Percentiles rank a stretch among this genome's conserved stretches.
Conservation (phyloP, 495 filamentous ascomycete genomes). For the Polyplosphaeria fusca region DNA sequence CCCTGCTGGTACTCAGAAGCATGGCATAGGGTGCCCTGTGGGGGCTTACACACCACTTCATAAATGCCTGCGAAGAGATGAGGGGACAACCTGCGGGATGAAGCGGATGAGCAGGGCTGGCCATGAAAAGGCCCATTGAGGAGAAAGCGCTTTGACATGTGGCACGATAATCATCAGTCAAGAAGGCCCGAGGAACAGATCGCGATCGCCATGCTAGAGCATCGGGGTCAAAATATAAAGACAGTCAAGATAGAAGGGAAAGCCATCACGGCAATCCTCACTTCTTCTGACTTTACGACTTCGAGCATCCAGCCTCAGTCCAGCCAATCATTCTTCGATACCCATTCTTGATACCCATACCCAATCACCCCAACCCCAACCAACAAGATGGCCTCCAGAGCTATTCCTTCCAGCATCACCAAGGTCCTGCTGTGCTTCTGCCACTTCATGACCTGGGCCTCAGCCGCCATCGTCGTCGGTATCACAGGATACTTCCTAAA, state of each 20-base stretch:
- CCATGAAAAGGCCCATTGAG: too few relatives aligned
- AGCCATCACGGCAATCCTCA: background rate
- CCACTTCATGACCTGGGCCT: conserved; percentile 17
- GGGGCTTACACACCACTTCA: too few relatives aligned
- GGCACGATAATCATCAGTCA: background rate
- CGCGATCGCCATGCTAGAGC: background rate
- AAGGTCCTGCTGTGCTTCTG: background rate
- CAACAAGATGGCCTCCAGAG: conserved; percentile 3
- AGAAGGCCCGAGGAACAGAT: background rate
- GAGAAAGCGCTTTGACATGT: background rate
- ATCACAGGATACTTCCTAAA: conserved; percentile 28
- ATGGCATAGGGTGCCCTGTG: too few relatives aligned
- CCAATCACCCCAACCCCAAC: background rate
- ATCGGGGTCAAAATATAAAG: background rate
- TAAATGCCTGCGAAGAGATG: too few relatives aligned
- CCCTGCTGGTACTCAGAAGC: too few relatives aligned
- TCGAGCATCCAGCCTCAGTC: background rate
- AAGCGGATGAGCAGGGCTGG: too few relatives aligned
- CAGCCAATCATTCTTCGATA: background rate
- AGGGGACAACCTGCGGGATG: too few relatives aligned
- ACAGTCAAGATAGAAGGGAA: background rate
- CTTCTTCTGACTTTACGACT: too few relatives aligned
- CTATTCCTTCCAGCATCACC: background rate
- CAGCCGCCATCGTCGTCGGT: conserved; percentile 21
- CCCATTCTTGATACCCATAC: background rate